These are phyloP conservation scores for Phytophthora nicotianae DNA, from an alignment of 352 stramenopile species.

Conservation along the genomic window DNA sequence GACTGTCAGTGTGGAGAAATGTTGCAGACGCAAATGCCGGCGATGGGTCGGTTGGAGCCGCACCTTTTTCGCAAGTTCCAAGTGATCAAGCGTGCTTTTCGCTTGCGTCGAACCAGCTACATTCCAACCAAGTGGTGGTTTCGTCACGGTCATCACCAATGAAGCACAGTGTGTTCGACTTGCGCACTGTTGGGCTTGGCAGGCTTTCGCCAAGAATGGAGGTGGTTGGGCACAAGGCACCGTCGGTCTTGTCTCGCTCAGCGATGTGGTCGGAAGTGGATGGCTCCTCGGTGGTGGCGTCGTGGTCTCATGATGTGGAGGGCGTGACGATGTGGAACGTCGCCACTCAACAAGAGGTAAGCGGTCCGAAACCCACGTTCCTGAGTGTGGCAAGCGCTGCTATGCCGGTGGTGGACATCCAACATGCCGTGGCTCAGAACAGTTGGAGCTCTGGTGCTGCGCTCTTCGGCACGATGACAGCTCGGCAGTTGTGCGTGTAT, in stretches of 20 bases:
- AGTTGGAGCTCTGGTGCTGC: slow-evolving; percentile 35
- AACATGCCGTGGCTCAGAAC: slow-evolving; percentile 38
- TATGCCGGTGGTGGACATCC: slow-evolving; percentile 37
- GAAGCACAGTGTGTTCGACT: slow-evolving; percentile 54
- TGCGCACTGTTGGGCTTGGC: slow-evolving; percentile 17
- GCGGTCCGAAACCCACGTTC: slow-evolving; percentile 5
- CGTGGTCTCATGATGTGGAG: slow-evolving; percentile 37
- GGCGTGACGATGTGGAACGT: slow-evolving; percentile 34
- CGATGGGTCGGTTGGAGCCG: slow-evolving; percentile 10
- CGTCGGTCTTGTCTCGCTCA: slow-evolving; percentile 49
- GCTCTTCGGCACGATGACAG: slow-evolving; percentile 42
- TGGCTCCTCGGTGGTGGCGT: slow-evolving; percentile 31
- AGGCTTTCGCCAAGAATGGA: slow-evolving; percentile 25
- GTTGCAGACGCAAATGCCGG: slow-evolving; percentile 15
- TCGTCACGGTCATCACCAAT: slow-evolving; percentile 47
- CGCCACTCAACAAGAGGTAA: slow-evolving; percentile 22
- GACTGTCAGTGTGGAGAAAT: slow-evolving; percentile 49
- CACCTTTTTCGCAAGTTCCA: slow-evolving; percentile 24
- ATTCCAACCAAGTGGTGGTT: slow-evolving; percentile 39
- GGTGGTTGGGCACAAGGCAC: slow-evolving; percentile 46
- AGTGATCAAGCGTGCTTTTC: slow-evolving; percentile 43
- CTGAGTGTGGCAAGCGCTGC: slow-evolving; percentile 11
- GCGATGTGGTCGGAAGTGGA: slow-evolving; percentile 48
- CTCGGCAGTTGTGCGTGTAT: slow-evolving; percentile 39
- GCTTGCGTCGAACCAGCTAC: slow-evolving; percentile 33